Evolutionary conservation across 2,329 filamentous ascomycete genomes (phyloP).

Genomic region (Diaporthe sp.): DNA sequence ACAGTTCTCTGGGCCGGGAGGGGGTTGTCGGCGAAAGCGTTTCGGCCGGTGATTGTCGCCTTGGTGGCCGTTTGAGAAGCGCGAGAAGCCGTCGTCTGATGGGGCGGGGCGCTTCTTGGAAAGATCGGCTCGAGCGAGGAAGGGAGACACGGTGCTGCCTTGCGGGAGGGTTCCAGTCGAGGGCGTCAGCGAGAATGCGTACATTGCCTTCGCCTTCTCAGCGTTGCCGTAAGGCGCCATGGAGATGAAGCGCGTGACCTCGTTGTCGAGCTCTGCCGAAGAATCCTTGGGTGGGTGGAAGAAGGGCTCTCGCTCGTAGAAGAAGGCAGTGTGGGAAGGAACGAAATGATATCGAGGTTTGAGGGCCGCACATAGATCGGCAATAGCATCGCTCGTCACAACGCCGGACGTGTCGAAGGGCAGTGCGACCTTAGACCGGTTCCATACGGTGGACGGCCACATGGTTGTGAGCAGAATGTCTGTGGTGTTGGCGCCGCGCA

Average conservation of each 20-base stretch:
- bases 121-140: slow-evolving; percentile 54
- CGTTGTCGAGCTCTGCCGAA: slow-evolving; percentile 51
- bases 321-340: slow-evolving; percentile 71
- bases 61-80: slow-evolving; percentile 54
- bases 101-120: slow-evolving; percentile 66
- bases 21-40: slow-evolving; percentile 60
- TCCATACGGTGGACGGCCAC: slow-evolving; percentile 83
- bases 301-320: slow-evolving; percentile 94
- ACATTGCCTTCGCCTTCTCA: slow-evolving; percentile 82
- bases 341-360: slow-evolving; percentile 95
- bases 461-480: slow-evolving; percentile 89
- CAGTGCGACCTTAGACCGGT: slow-evolving; percentile 73
- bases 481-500: slow-evolving; percentile 80
- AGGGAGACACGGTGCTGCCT: slow-evolving; percentile 82
- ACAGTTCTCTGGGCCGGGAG: slow-evolving; percentile 80
- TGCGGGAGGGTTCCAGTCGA: slow-evolving; percentile 69
- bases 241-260: slow-evolving; percentile 89
- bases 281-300: slow-evolving; percentile 67
- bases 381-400: slow-evolving; percentile 72
- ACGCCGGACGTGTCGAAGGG: slow-evolving; percentile 62
- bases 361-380: slow-evolving; percentile 80
- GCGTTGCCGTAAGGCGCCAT: slow-evolving; percentile 82
- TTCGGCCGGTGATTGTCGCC: slow-evolving; percentile 49
- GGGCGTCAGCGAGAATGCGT: slow-evolving; percentile 79
- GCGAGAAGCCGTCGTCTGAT: slow-evolving; percentile 60